Conservation (phyloP, 805 yeast genomes). For the Pichia cabralensis region DNA sequence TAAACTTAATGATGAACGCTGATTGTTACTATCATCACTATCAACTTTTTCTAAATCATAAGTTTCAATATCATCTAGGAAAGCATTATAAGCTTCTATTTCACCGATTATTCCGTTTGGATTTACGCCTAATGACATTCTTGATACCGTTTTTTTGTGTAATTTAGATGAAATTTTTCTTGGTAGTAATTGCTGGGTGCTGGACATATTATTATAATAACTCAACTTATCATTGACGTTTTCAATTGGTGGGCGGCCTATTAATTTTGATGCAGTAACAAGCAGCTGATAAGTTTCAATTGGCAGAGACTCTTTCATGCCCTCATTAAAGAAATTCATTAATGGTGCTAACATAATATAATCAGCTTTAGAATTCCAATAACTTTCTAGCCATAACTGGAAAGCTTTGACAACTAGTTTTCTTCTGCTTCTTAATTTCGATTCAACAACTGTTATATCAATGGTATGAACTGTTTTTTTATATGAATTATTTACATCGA, state of each 20-base stretch:
- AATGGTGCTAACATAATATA: slow-evolving; percentile 54
- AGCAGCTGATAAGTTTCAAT: slow-evolving; percentile 53
- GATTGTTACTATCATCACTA: slow-evolving; percentile 6
- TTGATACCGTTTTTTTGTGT: slow-evolving; percentile 23
- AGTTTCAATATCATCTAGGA: slow-evolving; percentile 26
- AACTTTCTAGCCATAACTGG: slow-evolving; percentile 82
- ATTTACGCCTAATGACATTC: slow-evolving; percentile 13
- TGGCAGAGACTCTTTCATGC: slow-evolving; percentile 50
- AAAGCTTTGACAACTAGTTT: slow-evolving; percentile 58
- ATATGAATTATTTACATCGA: slow-evolving; percentile 38
- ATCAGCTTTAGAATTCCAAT: slow-evolving; percentile 67
- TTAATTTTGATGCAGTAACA: slow-evolving; percentile 51
- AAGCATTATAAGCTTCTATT: slow-evolving; percentile 23
- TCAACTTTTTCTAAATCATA: slow-evolving; percentile 21
- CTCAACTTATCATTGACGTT: slow-evolving; percentile 23
- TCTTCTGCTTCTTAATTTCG: slow-evolving; percentile 49
- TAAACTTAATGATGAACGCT: slow-evolving; percentile 18
- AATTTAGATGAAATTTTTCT: slow-evolving; percentile 35
- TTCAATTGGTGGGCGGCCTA: slow-evolving; percentile 44
- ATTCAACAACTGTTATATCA: slow-evolving; percentile 28
- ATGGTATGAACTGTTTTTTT: slow-evolving; percentile 22
- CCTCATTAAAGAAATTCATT: slow-evolving; percentile 73
- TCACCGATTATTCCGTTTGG: slow-evolving; percentile 17
- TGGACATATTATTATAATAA: slow-evolving; percentile 26
- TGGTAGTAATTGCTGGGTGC: slow-evolving; percentile 40